Evolutionary conservation across 2,329 filamentous ascomycete genomes (phyloP), one percentile per base, ranked within the genome.

Genomic region (Ascochyta clinopodiicola): DNA sequence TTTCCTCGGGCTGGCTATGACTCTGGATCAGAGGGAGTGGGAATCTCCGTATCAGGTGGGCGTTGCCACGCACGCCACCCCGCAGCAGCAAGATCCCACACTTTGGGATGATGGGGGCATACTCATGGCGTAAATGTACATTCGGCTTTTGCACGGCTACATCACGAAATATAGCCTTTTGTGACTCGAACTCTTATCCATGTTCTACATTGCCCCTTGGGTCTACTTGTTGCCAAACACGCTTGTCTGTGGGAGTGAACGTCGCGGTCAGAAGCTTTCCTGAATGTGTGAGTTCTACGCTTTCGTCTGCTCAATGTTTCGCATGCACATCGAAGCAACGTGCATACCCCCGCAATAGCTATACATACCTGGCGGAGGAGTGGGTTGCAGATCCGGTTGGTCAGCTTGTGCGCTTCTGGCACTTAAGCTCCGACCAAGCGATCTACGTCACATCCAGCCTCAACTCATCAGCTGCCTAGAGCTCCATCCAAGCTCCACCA

Each of bases 51-150:
- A 56, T 55, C 62, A 62, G 60, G 61, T 56, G 65, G 63, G 70
- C 57, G 63, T 69, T 57, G 64, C 67, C 49, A 64, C 61, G 64
- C 68, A 59, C 66, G 65, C 67, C 63, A 59, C 59, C 63, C 66
- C 59, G 64, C 50, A 62, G 63, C 63, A 64, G 62, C 63, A 68
- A 59, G 61, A 67, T 66, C 68, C 63, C 63, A 64, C 60, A 67
- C 62, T 72, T 72, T 73, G 68, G 73, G 69, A 73, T 65, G 72
- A 72, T 70, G 63, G 69, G 67, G 68, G 71, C 74, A 75, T 74
- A 73, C 70, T 67, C 70, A 72, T 70, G 74, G 72, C 73, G 73
- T 70, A 71, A 64, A 67, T 74, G 68, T 73, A 73, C 61, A 71
- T 69, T 71, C 59, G 66, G 64, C 67, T 71, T 73, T 69, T 62